phyloP scores from a whole-genome alignment of 768 basidiomycete species.

The Cyathus striatus region DNA sequence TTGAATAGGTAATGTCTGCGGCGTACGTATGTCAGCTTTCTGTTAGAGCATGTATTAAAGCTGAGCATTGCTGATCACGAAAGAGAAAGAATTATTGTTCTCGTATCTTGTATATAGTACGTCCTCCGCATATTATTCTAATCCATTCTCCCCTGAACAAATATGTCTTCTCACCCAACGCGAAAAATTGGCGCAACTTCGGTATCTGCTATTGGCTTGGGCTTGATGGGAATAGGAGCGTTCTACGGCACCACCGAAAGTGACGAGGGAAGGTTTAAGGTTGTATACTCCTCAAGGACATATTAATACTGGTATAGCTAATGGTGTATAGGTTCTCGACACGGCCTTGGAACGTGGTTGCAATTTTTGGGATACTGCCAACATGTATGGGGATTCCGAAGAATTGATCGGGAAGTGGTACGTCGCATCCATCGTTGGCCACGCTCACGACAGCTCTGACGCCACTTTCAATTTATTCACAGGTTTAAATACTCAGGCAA shows the following conservation, averaged over 20 bases:
- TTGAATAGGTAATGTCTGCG: too few species aligned
- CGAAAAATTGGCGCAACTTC: conserved; percentile 37
- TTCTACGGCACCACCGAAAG: conserved; percentile 37
- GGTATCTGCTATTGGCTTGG: conserved; percentile 55
- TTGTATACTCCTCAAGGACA: too few species aligned
- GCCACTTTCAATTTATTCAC: not conserved
- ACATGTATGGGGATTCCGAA: conserved; percentile 41
- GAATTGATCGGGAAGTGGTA: conserved; percentile 41
- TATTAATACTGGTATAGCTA: too few species aligned
- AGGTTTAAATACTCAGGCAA: conserved; percentile 51
- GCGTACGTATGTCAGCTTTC: too few species aligned
- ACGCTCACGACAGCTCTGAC: not conserved
- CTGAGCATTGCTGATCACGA: too few species aligned
- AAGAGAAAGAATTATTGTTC: too few species aligned
- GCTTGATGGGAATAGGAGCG: conserved; percentile 34
- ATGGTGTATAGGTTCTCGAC: conserved; percentile 36
- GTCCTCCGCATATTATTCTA: too few species aligned
- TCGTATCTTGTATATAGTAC: too few species aligned
- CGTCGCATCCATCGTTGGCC: too few species aligned
- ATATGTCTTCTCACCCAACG: too few species aligned
- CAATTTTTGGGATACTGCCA: conserved; percentile 45
- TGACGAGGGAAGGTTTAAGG: conserved; percentile 59
- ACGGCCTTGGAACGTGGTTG: conserved; percentile 34
- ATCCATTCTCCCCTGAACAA: too few species aligned
- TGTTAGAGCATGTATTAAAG: too few species aligned